Evolutionary conservation across 2,329 filamentous ascomycete genomes (phyloP).

Genomic region (Phialocephala sp.): DNA sequence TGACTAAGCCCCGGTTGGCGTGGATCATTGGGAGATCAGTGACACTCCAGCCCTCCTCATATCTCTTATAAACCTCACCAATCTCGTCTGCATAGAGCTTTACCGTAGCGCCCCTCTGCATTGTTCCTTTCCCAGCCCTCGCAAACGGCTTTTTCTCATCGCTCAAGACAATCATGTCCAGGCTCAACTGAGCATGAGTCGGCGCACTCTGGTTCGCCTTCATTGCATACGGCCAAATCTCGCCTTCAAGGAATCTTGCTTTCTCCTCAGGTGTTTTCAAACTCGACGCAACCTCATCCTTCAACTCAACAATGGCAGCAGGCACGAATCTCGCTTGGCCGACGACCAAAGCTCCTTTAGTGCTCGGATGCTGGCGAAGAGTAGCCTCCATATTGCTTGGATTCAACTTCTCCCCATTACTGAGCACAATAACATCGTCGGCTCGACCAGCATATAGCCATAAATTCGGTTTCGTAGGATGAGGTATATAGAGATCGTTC

Average conservation of each 20-base stretch:
- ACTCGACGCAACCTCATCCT: not conserved
- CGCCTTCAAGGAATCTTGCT: not conserved
- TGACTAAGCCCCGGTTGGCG: not conserved
- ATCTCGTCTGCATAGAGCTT: constrained; percentile 43
- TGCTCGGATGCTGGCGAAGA: constrained; percentile 42
- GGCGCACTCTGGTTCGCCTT: constrained; percentile 41
- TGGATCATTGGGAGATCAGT: not conserved
- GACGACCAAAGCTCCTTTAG: constrained; percentile 43
- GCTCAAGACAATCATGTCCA: constrained; percentile 42
- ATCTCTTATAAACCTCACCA: constrained; percentile 41
- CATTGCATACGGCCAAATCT: not conserved
- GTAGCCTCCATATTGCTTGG: constrained; percentile 47
- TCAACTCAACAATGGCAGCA: constrained; percentile 4
- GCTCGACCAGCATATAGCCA: constrained; percentile 45
- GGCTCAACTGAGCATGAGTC: constrained; percentile 40
- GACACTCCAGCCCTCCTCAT: not conserved
- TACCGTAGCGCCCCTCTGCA: constrained; percentile 44
- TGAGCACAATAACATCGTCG: constrained; percentile 52
- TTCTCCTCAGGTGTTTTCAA: not conserved
- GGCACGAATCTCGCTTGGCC: constrained; percentile 38
- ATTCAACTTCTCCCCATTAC: constrained; percentile 52
- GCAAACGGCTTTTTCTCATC: constrained; percentile 44
- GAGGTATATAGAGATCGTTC: constrained; percentile 46
- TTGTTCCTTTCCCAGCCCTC: constrained; percentile 46
- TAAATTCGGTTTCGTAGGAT: constrained; percentile 44